Evolutionary conservation across 2,329 filamentous ascomycete species (phyloP).

Genomic region (Colletotrichum tropicicola): DNA sequence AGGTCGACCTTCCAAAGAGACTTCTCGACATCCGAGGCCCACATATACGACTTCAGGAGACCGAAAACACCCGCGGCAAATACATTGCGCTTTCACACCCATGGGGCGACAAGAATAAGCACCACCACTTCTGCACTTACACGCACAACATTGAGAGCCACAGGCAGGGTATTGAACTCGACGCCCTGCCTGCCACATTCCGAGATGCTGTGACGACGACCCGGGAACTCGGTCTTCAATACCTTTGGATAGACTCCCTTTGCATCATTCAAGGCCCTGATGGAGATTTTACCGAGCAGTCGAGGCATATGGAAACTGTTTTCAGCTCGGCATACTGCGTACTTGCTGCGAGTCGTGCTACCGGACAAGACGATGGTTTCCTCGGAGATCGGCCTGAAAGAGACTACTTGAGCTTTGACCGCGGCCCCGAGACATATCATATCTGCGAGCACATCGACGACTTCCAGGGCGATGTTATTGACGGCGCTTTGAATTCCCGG

Average conservation of each 20-base stretch:
- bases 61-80: background rate
- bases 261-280: slow-evolving; percentile 34
- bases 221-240: slow-evolving; percentile 26
- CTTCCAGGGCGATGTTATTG: slow-evolving; percentile 42
- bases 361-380: no score
- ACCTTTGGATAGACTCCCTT: slow-evolving; percentile 33
- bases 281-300: slow-evolving; percentile 31
- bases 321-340: slow-evolving; percentile 21
- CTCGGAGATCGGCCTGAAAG: background rate
- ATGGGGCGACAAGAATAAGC: slow-evolving; percentile 24
- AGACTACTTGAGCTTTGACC: no score
- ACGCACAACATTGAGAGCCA: background rate
- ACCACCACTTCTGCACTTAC: background rate
- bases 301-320: slow-evolving; percentile 20
- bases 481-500: slow-evolving; percentile 40
- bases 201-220: slow-evolving; percentile 28
- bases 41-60: no score
- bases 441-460: slow-evolving; percentile 42
- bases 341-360: no score
- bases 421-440: slow-evolving; percentile 34
- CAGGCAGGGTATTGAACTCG: background rate
- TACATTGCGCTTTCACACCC: slow-evolving; percentile 34
- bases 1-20: no score
- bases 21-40: no score
- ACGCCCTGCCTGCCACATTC: slow-evolving; percentile 27